phyloP scores from a whole-genome alignment of 768 basidiomycete genomes.

The Grammothele lineata region DNA sequence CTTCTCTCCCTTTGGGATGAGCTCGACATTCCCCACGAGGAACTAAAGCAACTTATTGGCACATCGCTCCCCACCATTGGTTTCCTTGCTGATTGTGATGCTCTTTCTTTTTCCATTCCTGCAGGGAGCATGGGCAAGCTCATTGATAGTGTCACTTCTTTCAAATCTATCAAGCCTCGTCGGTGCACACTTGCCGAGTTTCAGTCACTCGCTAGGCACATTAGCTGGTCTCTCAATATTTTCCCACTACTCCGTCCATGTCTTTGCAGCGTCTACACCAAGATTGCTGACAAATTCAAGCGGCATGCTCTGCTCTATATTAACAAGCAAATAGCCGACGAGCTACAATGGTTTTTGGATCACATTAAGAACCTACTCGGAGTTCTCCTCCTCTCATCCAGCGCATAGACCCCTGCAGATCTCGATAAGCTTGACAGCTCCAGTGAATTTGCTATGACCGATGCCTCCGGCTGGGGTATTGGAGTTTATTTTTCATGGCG shows the following conservation, averaged over 20 bases:
- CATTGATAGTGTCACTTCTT: neutral
- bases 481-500: conserved; percentile 18
- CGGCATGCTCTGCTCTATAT: conserved; percentile 20
- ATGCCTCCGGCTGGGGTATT: conserved; percentile 20
- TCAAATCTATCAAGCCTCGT: neutral
- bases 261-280: conserved; percentile 27
- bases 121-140: neutral
- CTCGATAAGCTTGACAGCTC: conserved; percentile 10
- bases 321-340: conserved; percentile 24
- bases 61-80: conserved; percentile 33
- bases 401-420: neutral
- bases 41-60: conserved; percentile 36
- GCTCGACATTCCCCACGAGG: conserved; percentile 35
- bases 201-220: conserved; percentile 30
- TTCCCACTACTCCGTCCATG: conserved; percentile 28
- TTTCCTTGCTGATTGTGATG: conserved; percentile 32
- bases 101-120: conserved; percentile 27
- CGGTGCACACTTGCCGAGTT: conserved; percentile 21
- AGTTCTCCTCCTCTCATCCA: conserved; percentile 6
- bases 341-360: conserved; percentile 31
- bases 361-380: conserved; percentile 22
- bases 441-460: conserved; percentile 13
- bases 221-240: conserved; percentile 39
- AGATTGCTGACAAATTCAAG: conserved; percentile 25
- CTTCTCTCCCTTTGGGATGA: conserved; percentile 38